These are phyloP conservation scores for Trichoderma aggressivum DNA, from an alignment of 2,329 filamentous ascomycete genomes.

Conservation along the genomic window DNA sequence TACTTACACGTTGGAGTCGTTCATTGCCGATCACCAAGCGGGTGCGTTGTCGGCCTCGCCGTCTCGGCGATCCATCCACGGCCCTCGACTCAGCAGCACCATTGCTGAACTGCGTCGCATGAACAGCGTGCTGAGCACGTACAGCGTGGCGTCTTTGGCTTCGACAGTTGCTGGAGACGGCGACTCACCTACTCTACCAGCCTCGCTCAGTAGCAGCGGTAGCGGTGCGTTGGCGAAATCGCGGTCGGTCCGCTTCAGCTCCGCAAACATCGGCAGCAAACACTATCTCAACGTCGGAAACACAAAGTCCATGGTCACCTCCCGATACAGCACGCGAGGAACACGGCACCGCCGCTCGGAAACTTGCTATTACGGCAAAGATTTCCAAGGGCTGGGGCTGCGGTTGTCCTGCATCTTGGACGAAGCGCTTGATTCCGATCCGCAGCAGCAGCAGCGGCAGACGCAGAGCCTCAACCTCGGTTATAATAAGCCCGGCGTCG, in stretches of 20 bases:
- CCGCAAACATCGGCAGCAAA: slow-evolving; percentile 37
- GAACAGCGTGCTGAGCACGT: slow-evolving; percentile 51
- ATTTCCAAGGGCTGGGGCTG: slow-evolving; percentile 27
- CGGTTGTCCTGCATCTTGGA: slow-evolving; percentile 22
- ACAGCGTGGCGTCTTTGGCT: slow-evolving; percentile 40
- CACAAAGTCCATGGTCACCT: slow-evolving; percentile 18
- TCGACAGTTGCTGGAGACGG: slow-evolving; percentile 29
- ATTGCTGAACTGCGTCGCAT: slow-evolving; percentile 54
- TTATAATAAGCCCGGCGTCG: slow-evolving; percentile 22
- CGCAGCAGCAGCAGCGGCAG: slow-evolving; percentile 19
- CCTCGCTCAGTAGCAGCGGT: not conserved
- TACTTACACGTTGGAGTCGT: slow-evolving; percentile 22
- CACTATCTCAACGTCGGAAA: slow-evolving; percentile 47
- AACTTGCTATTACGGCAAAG: slow-evolving; percentile 28
- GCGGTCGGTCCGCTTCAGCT: not conserved
- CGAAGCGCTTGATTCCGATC: not conserved
- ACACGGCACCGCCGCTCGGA: slow-evolving; percentile 9
- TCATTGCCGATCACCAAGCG: slow-evolving; percentile 21
- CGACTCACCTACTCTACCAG: slow-evolving; percentile 40
- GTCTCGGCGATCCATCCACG: slow-evolving; percentile 22
- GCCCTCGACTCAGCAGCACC: slow-evolving; percentile 36
- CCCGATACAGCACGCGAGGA: not conserved
- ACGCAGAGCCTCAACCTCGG: slow-evolving; percentile 23
- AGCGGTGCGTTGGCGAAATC: not conserved
- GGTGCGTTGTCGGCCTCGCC: slow-evolving; percentile 27